Evolutionary conservation across 495 filamentous ascomycete species (phyloP).

Genomic region (Neurospora hispaniola): DNA sequence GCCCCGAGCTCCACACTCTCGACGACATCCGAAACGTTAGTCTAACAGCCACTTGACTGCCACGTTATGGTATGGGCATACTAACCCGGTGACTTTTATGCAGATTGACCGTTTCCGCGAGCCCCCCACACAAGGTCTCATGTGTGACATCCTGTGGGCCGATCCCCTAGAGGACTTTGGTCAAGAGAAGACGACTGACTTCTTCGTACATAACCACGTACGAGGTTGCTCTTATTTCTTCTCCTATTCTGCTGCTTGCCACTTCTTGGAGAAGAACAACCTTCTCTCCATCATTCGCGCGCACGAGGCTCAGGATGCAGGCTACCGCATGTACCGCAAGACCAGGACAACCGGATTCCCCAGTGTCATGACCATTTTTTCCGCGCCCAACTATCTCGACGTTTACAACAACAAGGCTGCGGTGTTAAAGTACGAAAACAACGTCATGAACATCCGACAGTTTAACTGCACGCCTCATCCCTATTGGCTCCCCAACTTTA

Average conservation of each 20-base stretch:
- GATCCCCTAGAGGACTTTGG: conserved; percentile 99
- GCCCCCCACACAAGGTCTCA: conserved; percentile 91
- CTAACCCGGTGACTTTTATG: conserved; percentile 8
- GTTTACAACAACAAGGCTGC: conserved; percentile 99
- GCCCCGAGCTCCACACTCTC: conserved; percentile 88
- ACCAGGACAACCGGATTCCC: conserved; percentile 96
- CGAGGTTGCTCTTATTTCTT: conserved; percentile 99
- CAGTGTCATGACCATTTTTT: conserved; percentile 99
- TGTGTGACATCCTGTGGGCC: conserved; percentile 99
- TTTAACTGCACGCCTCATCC: conserved; percentile 99
- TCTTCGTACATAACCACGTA: conserved; percentile 96
- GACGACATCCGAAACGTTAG: conserved; percentile 83
- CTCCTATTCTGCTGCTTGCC: conserved; percentile 95
- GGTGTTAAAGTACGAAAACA: conserved; percentile 98
- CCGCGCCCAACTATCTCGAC: conserved; percentile 94
- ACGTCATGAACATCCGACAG: conserved; percentile 99
- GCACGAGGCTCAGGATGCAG: conserved; percentile 98
- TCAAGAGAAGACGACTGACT: conserved; percentile 94
- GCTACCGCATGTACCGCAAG: conserved; percentile 98
- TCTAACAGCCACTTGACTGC: conserved; percentile 4
- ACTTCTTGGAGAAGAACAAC: conserved; percentile 98
- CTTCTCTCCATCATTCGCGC: conserved; percentile 93
- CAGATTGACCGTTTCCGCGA: conserved; percentile 97
- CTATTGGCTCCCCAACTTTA: conserved; percentile 99
- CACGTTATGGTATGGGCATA: neutral